Conservation (phyloP, 345 rosid species). For the Hibiscus mutabilis region DNA sequence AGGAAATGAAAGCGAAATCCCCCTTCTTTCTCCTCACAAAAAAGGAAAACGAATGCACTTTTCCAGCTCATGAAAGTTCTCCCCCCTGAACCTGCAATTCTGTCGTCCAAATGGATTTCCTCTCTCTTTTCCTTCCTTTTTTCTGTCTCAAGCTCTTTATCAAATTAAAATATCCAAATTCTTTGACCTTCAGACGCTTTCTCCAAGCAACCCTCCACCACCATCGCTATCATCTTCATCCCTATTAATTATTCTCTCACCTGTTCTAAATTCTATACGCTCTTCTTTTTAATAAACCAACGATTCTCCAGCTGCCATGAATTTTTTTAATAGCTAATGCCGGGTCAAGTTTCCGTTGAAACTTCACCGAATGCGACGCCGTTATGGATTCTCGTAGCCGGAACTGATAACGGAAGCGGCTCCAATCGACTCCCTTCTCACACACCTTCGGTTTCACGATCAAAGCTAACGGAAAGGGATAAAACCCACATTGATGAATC, state of each 20-base stretch:
- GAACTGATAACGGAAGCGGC: constrained; percentile 10
- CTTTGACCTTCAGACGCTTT: constrained; percentile 35
- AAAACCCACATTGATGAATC: constrained; percentile 39
- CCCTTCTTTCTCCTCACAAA: not conserved
- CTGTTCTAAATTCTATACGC: not conserved
- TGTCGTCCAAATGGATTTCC: constrained; percentile 26
- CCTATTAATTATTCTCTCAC: not conserved
- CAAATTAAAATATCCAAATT: constrained; percentile 37
- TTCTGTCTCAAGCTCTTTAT: constrained; percentile 41
- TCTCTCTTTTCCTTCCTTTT: constrained; percentile 41
- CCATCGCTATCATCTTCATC: constrained; percentile 14
- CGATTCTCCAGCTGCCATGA: not conserved
- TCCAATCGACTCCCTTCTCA: constrained; percentile 21
- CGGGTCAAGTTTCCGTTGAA: constrained; percentile 22
- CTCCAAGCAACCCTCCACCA: constrained; percentile 34
- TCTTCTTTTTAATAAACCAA: not conserved
- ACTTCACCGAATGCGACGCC: constrained; percentile 26
- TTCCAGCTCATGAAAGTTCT: not conserved
- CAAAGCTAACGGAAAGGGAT: constrained; percentile 13
- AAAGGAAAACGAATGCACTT: not conserved
- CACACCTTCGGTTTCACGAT: constrained; percentile 15
- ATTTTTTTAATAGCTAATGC: constrained; percentile 16
- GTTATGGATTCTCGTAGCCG: not conserved
- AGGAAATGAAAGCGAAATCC: not conserved
- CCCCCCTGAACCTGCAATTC: not conserved